Evolutionary conservation across 352 stramenopile species (phyloP), one percentile per base, ranked within the genome.

Genomic region (Aphanomyces invadans): DNA sequence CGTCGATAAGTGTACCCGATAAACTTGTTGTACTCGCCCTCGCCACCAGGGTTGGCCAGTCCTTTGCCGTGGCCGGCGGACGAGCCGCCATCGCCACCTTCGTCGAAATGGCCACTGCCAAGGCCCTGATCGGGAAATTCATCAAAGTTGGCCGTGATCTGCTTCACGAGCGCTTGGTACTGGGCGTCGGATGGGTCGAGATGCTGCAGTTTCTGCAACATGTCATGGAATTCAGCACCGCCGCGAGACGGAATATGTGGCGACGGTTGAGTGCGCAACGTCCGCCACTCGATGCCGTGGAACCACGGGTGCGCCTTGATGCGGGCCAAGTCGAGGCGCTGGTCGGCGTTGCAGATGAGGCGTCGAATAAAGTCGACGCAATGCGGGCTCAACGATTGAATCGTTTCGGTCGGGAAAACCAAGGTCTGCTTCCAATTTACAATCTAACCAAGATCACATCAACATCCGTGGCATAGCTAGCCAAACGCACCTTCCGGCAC

Each of bases 271-370:
- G 82, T 72, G 12, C 80, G 77, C 26, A 99, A 71, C 9, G 79
- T 86, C 31, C 89, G 78, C 92, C 93, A 98, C 62, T 98, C 88
- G 75, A 98, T 88, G 21, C 77, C 80, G 44, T 86, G 60, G 72
- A 99, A 98, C 97, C 97, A 99, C 48, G 95, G 92, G 71, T 99
- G 97, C 39, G 82, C 78, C 76, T 98, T 96, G 68, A 99, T 97
- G 63, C 99, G 95, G 53, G 95, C 86, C 23, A 98, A 84, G 17
- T 95, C 97, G 65, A 99, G 82, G 11, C 97, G 86, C 70, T 93
- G 90, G 59, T 98, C 92, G 0, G 95, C 87, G 51, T 97, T 93
- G 71, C 89, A 97, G 55, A 99, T 81, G n/a, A 99, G 88, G 19
- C 88, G 89, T 3, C 78, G 76, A 54, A 98, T 80, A 69, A 98